phyloP scores from a whole-genome alignment of 2,329 filamentous ascomycete genomes.

The Dactylellina parvicollis region DNA sequence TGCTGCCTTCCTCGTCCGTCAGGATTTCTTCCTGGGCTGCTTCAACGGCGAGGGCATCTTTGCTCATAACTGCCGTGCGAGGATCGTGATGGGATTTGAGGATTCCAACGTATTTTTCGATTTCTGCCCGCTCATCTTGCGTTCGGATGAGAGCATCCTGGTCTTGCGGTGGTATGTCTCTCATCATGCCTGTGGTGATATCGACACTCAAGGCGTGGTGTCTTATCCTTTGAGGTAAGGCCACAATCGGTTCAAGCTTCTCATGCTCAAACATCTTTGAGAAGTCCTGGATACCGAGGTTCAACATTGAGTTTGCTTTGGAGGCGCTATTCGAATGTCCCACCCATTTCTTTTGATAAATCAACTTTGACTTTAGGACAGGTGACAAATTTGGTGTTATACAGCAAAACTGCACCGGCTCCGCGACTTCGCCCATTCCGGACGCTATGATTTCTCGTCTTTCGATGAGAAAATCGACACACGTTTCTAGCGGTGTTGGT shows the following conservation, averaged over 20 bases:
- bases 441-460: conserved; percentile 19
- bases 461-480: conserved; percentile 39
- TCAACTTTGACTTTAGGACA: conserved; percentile 35
- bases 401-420: conserved; percentile 39
- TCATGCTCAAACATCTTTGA: conserved; percentile 34
- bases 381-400: conserved; percentile 50
- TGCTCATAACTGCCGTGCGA: conserved; percentile 30
- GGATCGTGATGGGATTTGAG: conserved; percentile 36
- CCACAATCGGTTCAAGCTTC: conserved; percentile 31
- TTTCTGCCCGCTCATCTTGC: conserved; percentile 37
- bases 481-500: conserved; percentile 36
- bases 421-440: neutral
- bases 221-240: conserved; percentile 37
- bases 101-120: conserved; percentile 33
- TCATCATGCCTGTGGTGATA: conserved; percentile 47
- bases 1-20: conserved; percentile 39
- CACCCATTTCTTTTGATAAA: conserved; percentile 36
- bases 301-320: conserved; percentile 32
- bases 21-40: conserved; percentile 39
- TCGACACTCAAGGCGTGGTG: conserved; percentile 48
- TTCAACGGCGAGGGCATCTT: conserved; percentile 29
- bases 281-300: conserved; percentile 49
- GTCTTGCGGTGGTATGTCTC: conserved; percentile 29
- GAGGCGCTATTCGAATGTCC: conserved; percentile 1
- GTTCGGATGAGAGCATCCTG: conserved; percentile 39